These are phyloP conservation scores for Hygrophoropsis aurantiaca DNA, from an alignment of 768 basidiomycete genomes.

Conservation along the genomic window DNA sequence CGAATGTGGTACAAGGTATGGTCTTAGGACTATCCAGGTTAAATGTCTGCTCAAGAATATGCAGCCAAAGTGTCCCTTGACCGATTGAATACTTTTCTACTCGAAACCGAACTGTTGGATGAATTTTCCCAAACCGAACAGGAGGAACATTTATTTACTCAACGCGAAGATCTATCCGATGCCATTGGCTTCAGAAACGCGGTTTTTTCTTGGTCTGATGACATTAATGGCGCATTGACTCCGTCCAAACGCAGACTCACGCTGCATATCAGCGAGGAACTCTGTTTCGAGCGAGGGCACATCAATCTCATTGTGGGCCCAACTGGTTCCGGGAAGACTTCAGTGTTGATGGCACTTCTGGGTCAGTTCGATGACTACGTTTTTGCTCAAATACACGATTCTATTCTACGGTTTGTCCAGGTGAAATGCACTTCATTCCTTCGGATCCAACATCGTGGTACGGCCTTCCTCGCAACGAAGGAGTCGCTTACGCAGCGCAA, in stretches of 20 bases:
- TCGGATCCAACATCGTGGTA: conserved; percentile 56
- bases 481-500: conserved; percentile 79
- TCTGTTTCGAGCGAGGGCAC: conserved; percentile 49
- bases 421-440: conserved; percentile 66
- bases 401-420: conserved; percentile 10
- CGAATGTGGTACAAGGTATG: conserved; percentile 22
- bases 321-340: conserved; percentile 61
- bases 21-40: not conserved
- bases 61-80: conserved; percentile 63
- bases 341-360: conserved; percentile 59
- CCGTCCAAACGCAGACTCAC: conserved; percentile 39
- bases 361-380: conserved; percentile 21
- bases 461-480: conserved; percentile 62
- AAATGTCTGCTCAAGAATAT: conserved; percentile 26
- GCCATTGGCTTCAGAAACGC: conserved; percentile 53
- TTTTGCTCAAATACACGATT: conserved; percentile 3
- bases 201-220: conserved; percentile 52
- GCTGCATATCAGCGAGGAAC: conserved; percentile 48
- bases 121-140: not conserved
- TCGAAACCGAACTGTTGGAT: conserved; percentile 3
- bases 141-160: not conserved
- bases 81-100: conserved; percentile 50
- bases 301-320: conserved; percentile 61
- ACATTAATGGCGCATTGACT: conserved; percentile 2
- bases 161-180: conserved; percentile 14